phyloP scores from a whole-genome alignment of 106 monocot genomes.

The Platanthera guangdongensis region DNA sequence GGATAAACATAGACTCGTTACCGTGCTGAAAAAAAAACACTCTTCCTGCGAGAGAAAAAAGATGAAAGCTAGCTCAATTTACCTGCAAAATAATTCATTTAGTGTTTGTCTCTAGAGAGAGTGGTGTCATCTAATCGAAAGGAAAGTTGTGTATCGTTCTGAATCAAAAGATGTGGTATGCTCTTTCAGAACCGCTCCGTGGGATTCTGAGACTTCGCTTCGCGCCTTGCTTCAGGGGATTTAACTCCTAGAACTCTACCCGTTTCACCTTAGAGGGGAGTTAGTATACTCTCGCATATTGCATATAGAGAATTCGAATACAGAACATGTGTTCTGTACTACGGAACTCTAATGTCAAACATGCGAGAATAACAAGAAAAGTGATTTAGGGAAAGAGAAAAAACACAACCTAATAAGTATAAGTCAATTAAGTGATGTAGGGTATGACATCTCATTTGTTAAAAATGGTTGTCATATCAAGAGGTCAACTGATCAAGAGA shows the following conservation, averaged over 20 bases:
- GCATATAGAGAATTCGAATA: background rate
- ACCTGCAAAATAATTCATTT: background rate
- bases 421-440: too few species aligned
- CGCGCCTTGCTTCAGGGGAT: background rate
- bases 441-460: too few species aligned
- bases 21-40: too few species aligned
- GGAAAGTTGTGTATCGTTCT: background rate
- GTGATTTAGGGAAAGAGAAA: conserved; percentile 6
- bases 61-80: too few species aligned
- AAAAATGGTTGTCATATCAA: too few species aligned
- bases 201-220: background rate
- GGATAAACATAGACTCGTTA: too few species aligned
- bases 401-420: too few species aligned
- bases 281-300: conserved; percentile 3
- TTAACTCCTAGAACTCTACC: conserved; percentile 4
- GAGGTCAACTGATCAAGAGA: too few species aligned
- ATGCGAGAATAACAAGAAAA: conserved; percentile 7
- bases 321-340: conserved; percentile 4
- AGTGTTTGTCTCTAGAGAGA: background rate
- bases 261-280: background rate
- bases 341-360: background rate
- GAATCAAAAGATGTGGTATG: background rate
- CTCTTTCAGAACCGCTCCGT: background rate
- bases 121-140: conserved; percentile 3
- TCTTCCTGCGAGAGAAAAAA: too few species aligned